Conservation (phyloP, 208 protist genomes). For the Trypanosomatidae sp. region DNA sequence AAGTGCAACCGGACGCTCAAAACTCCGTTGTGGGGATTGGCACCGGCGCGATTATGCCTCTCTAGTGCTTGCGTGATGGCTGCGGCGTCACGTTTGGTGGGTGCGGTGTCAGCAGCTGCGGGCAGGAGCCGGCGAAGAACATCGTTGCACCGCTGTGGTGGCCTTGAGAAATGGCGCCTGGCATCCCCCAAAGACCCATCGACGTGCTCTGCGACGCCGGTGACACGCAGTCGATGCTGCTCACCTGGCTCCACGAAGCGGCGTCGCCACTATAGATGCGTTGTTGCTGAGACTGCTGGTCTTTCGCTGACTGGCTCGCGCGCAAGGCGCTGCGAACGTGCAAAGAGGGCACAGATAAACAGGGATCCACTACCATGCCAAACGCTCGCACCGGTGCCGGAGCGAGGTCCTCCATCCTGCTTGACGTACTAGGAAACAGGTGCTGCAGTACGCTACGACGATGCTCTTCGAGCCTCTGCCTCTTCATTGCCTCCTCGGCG, state of each 20-base stretch:
- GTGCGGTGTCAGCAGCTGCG: constrained; percentile 18
- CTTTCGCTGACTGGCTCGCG: neutral
- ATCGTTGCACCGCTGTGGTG: neutral
- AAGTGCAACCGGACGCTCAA: neutral
- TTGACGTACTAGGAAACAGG: constrained; percentile 9
- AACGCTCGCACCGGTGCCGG: constrained; percentile 10
- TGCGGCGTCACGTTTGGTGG: constrained; percentile 17
- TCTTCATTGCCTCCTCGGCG: constrained; percentile 9
- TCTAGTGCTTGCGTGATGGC: constrained; percentile 13
- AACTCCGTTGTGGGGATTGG: too few species aligned
- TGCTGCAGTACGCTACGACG: constrained; percentile 5
- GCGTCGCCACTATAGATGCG: neutral
- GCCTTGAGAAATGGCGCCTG: constrained; percentile 4
- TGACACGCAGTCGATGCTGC: constrained; percentile 27
- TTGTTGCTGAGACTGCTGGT: neutral
- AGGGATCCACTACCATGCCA: neutral
- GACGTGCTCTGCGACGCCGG: constrained; percentile 25
- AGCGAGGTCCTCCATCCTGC: constrained; percentile 16
- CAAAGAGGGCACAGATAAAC: neutral
- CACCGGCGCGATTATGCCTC: neutral
- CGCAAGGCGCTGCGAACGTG: neutral
- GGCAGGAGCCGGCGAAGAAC: neutral
- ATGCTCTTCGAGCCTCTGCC: constrained; percentile 22
- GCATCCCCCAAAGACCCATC: constrained; percentile 3
- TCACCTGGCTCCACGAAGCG: constrained; percentile 22